Conservation (phyloP, 1,284 basidiomycete species). For the Omphalotus olearius region DNA sequence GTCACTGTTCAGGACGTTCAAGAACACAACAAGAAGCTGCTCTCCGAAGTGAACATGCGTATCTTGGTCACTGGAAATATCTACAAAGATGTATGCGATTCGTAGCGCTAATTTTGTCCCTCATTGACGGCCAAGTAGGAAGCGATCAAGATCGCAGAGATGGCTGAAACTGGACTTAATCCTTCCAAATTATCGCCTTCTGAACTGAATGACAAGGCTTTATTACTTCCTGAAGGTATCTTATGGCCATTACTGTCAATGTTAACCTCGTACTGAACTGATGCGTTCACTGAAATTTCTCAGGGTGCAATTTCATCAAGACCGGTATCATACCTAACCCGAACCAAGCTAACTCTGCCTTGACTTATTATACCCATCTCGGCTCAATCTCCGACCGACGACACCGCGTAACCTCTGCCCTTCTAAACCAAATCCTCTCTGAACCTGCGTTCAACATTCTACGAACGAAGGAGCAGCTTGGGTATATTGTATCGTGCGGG, state of each 20-base stretch:
- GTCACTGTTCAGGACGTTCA: conserved; percentile 67
- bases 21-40: conserved; percentile 57
- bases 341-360: conserved; percentile 82
- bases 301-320: conserved; percentile 74
- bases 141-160: conserved; percentile 70
- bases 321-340: conserved; percentile 74
- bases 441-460: conserved; percentile 95
- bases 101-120: not conserved
- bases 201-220: conserved; percentile 58
- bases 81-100: conserved; percentile 60
- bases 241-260: not conserved
- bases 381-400: conserved; percentile 57
- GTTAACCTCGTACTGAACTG: conserved; percentile 3
- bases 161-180: conserved; percentile 67
- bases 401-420: conserved; percentile 53
- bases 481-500: conserved; percentile 79
- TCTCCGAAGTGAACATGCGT: conserved; percentile 70
- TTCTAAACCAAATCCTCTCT: conserved; percentile 73
- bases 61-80: conserved; percentile 88
- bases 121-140: conserved; percentile 44
- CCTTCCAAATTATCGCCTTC: conserved; percentile 49
- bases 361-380: conserved; percentile 78
- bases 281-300: conserved; percentile 9
- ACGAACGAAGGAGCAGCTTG: conserved; percentile 96
- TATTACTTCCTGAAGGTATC: conserved; percentile 68